Evolutionary conservation across 345 rosid species (phyloP).

Genomic region (Lagerstroemia speciosa): DNA sequence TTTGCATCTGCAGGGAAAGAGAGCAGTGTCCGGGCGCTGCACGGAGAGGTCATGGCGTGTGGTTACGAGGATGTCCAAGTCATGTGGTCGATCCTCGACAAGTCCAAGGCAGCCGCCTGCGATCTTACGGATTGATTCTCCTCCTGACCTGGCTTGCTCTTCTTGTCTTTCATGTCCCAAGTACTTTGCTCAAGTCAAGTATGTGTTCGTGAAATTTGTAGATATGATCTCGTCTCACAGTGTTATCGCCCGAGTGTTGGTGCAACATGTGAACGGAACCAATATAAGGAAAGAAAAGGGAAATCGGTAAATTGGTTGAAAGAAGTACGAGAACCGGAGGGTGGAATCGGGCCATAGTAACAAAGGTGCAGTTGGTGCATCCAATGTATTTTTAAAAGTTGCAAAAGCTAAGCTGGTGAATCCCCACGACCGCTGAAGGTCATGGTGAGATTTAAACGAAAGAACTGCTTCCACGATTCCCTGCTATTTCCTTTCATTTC

Average conservation of each 20-base stretch:
- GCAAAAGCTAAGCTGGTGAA: constrained; percentile 16
- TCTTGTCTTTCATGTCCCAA: not conserved
- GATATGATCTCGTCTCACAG: not conserved
- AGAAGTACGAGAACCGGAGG: not conserved
- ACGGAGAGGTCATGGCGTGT: constrained; percentile 92
- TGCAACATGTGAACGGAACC: not conserved
- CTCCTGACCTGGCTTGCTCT: not conserved
- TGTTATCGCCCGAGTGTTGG: not conserved
- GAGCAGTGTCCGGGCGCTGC: constrained; percentile 51
- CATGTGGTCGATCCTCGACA: constrained; percentile 96
- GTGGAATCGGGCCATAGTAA: not conserved
- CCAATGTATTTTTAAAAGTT: not conserved
- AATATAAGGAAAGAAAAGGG: not conserved
- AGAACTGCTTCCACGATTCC: not conserved
- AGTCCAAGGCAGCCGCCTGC: constrained; percentile 53
- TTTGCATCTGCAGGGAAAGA: constrained; percentile 38
- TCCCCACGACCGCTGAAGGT: constrained; percentile 22
- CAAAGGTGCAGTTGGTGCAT: not conserved
- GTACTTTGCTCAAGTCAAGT: not conserved
- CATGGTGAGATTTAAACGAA: constrained; percentile 24
- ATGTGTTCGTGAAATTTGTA: not conserved
- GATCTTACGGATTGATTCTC: constrained; percentile 32
- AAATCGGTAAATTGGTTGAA: no score
- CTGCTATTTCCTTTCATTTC: not conserved
- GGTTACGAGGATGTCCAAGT: constrained; percentile 87